phyloP scores from a whole-genome alignment of 2,329 filamentous ascomycete species.

The Cryphonectria radicalis region DNA sequence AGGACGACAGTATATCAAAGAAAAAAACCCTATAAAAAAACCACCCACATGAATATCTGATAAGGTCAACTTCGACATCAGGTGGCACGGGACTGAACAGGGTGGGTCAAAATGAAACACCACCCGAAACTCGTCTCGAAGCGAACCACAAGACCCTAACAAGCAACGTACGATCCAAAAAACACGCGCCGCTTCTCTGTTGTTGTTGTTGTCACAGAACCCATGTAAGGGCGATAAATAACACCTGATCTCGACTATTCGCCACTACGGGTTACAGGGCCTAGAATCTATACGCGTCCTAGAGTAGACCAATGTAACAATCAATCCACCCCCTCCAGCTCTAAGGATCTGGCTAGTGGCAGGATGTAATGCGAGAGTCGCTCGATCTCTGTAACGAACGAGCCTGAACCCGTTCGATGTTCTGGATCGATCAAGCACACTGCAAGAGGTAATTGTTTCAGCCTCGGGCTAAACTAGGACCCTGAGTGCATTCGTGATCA shows the following conservation, averaged over 20 bases:
- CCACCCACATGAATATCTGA: background rate
- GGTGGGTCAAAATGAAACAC: slow-evolving; percentile 14
- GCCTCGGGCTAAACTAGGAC: background rate
- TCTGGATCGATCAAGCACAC: background rate
- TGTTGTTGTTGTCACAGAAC: slow-evolving; percentile 4
- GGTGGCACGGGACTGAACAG: background rate
- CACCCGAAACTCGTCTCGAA: slow-evolving; percentile 8
- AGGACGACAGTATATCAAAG: background rate
- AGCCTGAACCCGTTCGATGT: slow-evolving; percentile 10
- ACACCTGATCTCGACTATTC: slow-evolving; percentile 8
- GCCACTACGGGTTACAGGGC: background rate
- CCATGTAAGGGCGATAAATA: slow-evolving; percentile 1
- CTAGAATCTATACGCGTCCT: background rate
- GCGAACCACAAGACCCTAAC: background rate
- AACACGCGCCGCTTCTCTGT: background rate
- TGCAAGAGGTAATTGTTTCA: slow-evolving; percentile 1
- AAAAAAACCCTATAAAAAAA: background rate
- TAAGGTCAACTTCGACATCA: background rate
- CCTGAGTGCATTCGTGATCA: background rate
- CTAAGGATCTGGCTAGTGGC: background rate
- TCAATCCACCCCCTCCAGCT: background rate
- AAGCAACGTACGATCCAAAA: slow-evolving; percentile 15
- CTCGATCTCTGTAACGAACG: slow-evolving; percentile 18
- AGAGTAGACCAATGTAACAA: background rate
- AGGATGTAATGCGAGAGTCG: slow-evolving; percentile 1